A percentile compares a stretch with the other conserved stretches of the same genome.
Evolutionary conservation across 1,284 basidiomycete species (phyloP).

Genomic region (Boletus mariae): DNA sequence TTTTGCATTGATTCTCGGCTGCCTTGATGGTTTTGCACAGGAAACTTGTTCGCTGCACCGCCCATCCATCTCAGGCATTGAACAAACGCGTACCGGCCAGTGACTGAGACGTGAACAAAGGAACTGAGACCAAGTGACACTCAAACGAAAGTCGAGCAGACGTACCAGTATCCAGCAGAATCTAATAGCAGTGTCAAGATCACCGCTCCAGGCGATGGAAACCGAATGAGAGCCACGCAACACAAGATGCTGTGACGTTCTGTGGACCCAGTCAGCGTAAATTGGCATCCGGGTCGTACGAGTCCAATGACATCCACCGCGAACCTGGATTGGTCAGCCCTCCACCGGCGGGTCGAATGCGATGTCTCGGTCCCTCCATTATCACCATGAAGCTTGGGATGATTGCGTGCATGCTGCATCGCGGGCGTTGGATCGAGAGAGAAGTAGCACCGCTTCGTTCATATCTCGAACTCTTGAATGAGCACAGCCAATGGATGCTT

Average conservation of each 20-base stretch:
- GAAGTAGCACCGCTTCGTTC: conserved; percentile 26
- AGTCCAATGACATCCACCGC: conserved; percentile 1
- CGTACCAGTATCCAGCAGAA: background rate
- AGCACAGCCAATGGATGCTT: conserved; percentile 19
- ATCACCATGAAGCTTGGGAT: conserved; percentile 8
- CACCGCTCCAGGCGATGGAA: background rate
- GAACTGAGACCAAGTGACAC: background rate
- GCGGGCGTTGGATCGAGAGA: conserved; percentile 11
- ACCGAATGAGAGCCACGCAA: conserved; percentile 1
- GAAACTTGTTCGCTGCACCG: background rate
- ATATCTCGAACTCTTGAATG: conserved; percentile 8
- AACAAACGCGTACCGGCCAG: background rate
- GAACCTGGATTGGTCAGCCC: conserved; percentile 3
- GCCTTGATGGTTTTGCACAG: background rate
- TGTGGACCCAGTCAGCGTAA: conserved; percentile 1
- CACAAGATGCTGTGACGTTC: conserved; percentile 17
- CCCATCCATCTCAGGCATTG: too few relatives aligned
- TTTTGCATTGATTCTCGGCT: background rate
- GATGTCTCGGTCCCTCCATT: conserved; percentile 11
- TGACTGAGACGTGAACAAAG: background rate
- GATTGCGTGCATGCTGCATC: conserved; percentile 12
- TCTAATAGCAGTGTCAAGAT: conserved; percentile 13
- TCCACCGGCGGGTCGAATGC: background rate
- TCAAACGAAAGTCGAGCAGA: background rate
- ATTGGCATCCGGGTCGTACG: conserved; percentile 11